These are phyloP conservation scores for Coprinopsis marcescibilis DNA, from an alignment of 768 basidiomycete genomes.

Conservation along the genomic window DNA sequence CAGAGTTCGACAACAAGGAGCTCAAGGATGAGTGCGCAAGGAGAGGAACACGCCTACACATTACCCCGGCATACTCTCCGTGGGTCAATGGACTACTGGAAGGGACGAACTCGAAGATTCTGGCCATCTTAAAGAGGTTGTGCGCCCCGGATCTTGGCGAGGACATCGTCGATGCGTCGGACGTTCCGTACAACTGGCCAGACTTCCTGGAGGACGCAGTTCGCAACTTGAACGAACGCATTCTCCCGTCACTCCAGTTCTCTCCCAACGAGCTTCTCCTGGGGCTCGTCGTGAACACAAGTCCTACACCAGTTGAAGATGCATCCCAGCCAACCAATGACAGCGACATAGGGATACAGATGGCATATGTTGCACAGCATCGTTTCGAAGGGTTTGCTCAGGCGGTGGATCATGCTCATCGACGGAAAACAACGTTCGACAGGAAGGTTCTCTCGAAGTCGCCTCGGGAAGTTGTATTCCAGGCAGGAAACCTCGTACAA, in stretches of 20 bases:
- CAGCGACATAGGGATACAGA: constrained; percentile 15
- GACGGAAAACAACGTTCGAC: constrained; percentile 25
- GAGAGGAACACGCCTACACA: constrained; percentile 15
- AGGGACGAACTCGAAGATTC: constrained; percentile 24
- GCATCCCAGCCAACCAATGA: neutral
- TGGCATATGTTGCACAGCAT: constrained; percentile 25
- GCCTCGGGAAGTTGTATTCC: constrained; percentile 21
- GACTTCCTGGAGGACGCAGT: no score
- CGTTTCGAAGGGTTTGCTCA: constrained; percentile 23
- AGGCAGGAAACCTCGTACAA: constrained; percentile 24
- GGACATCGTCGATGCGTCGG: constrained; percentile 13
- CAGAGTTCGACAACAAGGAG: constrained; percentile 30
- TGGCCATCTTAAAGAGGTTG: constrained; percentile 20
- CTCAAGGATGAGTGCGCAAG: constrained; percentile 21
- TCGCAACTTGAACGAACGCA: no score
- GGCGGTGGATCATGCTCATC: constrained; percentile 17
- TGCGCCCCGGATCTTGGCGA: constrained; percentile 28
- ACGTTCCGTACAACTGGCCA: no score
- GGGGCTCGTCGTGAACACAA: constrained; percentile 24
- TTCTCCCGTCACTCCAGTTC: no score
- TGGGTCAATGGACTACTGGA: constrained; percentile 32
- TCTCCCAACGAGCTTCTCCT: no score
- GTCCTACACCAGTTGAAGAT: constrained; percentile 7
- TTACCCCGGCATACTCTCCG: constrained; percentile 29
- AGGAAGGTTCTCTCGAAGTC: constrained; percentile 13